Conservation (phyloP, 257 asterid genomes). For the Salvia hispanica region DNA sequence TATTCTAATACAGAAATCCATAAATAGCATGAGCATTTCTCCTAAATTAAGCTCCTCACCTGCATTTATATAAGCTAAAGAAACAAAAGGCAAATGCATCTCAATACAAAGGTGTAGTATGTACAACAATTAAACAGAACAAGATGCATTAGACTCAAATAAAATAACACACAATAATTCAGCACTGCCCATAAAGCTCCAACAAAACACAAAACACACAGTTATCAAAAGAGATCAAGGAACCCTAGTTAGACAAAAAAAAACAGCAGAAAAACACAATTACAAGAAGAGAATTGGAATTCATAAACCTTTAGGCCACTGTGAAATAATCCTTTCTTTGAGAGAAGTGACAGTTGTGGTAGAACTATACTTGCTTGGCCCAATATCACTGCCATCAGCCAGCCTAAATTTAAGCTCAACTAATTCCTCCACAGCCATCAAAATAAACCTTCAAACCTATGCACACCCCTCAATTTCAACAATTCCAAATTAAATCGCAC, state of each 20-base stretch:
- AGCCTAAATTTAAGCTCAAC: conserved; percentile 89
- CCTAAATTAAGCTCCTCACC: not conserved
- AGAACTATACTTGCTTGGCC: conserved; percentile 75
- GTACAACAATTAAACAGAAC: not conserved
- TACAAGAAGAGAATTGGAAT: not conserved
- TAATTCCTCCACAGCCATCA: conserved; percentile 84
- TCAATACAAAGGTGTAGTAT: not conserved
- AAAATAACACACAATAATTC: not conserved
- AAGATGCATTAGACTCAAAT: not conserved
- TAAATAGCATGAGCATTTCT: not conserved
- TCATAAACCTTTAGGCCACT: conserved; percentile 85
- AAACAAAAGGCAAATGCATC: not conserved
- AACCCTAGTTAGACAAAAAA: not conserved
- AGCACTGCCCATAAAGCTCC: not conserved
- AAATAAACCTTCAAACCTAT: conserved; percentile 30
- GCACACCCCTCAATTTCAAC: conserved; percentile 41
- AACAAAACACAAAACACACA: not conserved
- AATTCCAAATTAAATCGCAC: conserved; percentile 33
- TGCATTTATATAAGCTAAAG: not conserved
- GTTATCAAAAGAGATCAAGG: not conserved
- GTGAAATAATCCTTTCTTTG: conserved; percentile 84
- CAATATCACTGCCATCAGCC: conserved; percentile 94
- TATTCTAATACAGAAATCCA: not conserved
- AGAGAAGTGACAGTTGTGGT: conserved; percentile 70
- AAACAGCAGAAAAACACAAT: not conserved